Percentiles rank a stretch among this genome's conserved stretches.
phyloP scores from a whole-genome alignment of 805 yeast genomes.

The Saccharomycodes ludwigii region DNA sequence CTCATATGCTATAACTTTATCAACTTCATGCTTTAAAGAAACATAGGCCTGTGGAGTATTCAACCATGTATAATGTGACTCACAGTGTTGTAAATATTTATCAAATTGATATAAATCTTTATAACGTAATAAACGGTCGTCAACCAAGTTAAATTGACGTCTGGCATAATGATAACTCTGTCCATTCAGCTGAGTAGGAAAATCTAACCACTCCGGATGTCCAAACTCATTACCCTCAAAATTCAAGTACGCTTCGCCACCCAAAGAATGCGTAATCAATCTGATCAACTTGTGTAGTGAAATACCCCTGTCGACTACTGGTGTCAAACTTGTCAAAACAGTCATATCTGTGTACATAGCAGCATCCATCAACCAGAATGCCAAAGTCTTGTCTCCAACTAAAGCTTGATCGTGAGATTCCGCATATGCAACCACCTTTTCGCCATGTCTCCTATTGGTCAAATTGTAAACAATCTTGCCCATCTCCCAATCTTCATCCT shows the following conservation, averaged over 20 bases:
- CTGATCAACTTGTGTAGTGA: constrained; percentile 87
- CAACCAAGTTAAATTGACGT: constrained; percentile 81
- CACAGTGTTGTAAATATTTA: constrained; percentile 69
- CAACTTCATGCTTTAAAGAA: constrained; percentile 78
- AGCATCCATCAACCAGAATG: constrained; percentile 97
- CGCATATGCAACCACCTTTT: constrained; percentile 81
- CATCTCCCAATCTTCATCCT: constrained; percentile 88
- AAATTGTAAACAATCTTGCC: constrained; percentile 68
- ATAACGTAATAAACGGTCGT: constrained; percentile 72
- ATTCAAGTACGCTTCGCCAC: constrained; percentile 93
- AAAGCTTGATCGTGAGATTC: constrained; percentile 97
- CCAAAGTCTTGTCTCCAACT: constrained; percentile 92
- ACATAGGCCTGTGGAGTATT: constrained; percentile 66
- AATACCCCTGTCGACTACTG: constrained; percentile 77
- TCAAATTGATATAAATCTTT: constrained; percentile 73
- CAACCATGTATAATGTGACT: constrained; percentile 60
- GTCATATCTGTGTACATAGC: constrained; percentile 98
- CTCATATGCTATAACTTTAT: constrained; percentile 82
- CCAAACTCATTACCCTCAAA: constrained; percentile 98
- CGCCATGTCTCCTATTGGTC: constrained; percentile 79
- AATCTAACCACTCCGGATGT: constrained; percentile 98
- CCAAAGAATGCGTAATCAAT: constrained; percentile 75
- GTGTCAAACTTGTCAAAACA: constrained; percentile 54
- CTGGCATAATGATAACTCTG: constrained; percentile 90
- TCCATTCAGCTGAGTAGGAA: constrained; percentile 81